Base-by-base conservation (phyloP, 768 basidiomycete genomes). In the Auricularia auricula-judae region DNA sequence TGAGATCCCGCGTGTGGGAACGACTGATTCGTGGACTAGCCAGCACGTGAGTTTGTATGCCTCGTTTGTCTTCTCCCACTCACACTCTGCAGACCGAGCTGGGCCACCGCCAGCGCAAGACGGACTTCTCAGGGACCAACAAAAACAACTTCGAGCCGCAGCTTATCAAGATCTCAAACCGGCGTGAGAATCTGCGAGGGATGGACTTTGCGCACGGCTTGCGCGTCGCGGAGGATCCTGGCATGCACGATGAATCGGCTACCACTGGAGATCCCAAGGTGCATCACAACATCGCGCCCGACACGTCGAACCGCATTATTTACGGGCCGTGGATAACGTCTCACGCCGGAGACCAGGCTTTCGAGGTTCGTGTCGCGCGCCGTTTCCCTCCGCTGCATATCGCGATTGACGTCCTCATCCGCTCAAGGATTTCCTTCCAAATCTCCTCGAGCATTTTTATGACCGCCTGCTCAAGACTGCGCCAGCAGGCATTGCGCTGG, bases 1-100 rank as follows among this genome's bases (percentile, higher is more conserved):
- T 0, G 54, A 62, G 0, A 77, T 80, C 8, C 21, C 34, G 0
- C 0, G 2, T 0, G 73, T 69, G 47, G 76, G 80, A 0, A 76
- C 75, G 0, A 74, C 74, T 2, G 76, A 81, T 56, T 12, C 10
- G 21, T 62, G 33, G 36, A 63, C 21, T 35, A 4, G 12, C 62
- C 16, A 34, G 42, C 16, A 29, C 29, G 14, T n/a, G 11, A 5
- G 39, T 14, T 42, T 7, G 12, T 42, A 14, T 42, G 29, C 18
- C 4, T 21, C 39, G 18, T 10, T 58, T 29, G 29, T 29, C 29
- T 29, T 29, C 29, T 29, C 29, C 29, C 29, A 35, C 23, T 23
- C 23, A 59, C 23, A 23, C 14, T 63, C 33, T 63, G 18, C 51
- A 65, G 65, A 47, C 62, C 16, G 65, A 65, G 36, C 29, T 59